phyloP scores from a whole-genome alignment of 257 asterid genomes.

The Solanum neorickii region DNA sequence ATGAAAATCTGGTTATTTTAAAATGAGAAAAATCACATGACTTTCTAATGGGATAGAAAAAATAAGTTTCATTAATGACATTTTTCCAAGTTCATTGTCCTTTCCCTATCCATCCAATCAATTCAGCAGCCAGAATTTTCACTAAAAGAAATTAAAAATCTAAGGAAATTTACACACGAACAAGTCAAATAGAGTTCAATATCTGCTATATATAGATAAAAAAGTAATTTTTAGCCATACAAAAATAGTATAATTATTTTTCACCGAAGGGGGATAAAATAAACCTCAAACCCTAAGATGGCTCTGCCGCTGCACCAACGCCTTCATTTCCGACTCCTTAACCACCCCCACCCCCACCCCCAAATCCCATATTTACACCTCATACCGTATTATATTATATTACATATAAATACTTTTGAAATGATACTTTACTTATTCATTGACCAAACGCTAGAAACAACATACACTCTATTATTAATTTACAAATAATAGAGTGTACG shows the following conservation, averaged over 20 bases:
- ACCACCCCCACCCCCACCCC: not conserved
- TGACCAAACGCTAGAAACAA: not conserved
- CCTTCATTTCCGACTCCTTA: not conserved
- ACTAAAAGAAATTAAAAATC: no score
- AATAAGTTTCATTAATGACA: not conserved
- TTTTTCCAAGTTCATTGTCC: not conserved
- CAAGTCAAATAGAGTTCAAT: not conserved
- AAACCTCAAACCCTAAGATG: not conserved
- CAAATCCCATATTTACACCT: not conserved
- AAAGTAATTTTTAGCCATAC: no score
- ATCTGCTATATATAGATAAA: fast-evolving
- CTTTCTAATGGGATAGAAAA: fast-evolving
- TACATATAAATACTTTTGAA: not conserved
- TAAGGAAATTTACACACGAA: no score
- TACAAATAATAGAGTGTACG: no score
- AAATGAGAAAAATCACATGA: not conserved
- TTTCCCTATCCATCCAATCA: not conserved
- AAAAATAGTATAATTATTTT: no score
- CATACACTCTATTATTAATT: not conserved
- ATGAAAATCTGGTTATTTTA: fast-evolving
- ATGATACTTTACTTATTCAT: not conserved
- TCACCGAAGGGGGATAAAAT: no score
- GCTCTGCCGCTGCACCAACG: not conserved
- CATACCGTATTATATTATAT: not conserved
- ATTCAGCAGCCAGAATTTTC: fast-evolving